phyloP scores from a whole-genome alignment of 2,329 filamentous ascomycete genomes.

The Hypoxylon sp. region DNA sequence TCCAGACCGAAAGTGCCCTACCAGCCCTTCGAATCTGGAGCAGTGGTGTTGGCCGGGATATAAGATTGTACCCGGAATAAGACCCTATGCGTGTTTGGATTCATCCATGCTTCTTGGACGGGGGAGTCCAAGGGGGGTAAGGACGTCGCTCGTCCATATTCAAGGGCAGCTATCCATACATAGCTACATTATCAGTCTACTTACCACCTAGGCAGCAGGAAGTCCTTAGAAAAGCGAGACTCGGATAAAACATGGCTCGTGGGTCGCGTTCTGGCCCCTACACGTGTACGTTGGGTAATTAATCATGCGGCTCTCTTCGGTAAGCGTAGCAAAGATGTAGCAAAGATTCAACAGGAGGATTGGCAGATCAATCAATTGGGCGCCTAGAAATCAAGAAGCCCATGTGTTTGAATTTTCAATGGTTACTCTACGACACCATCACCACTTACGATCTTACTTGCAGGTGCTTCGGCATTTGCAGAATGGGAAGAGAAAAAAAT shows the following conservation, averaged over 20 bases:
- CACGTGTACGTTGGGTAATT: constrained; percentile 37
- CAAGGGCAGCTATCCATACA: constrained; percentile 25
- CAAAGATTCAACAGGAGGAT: constrained; percentile 15
- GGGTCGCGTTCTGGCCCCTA: constrained; percentile 32
- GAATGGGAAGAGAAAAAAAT: constrained; percentile 4
- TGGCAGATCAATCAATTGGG: constrained; percentile 33
- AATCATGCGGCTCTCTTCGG: constrained; percentile 41
- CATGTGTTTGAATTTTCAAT: constrained; percentile 31
- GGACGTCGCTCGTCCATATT: constrained; percentile 8
- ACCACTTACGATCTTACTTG: constrained; percentile 37
- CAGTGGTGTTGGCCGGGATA: constrained; percentile 16
- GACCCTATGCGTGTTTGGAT: constrained; percentile 5
- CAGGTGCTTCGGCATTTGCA: constrained; percentile 36
- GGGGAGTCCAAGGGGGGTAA: constrained; percentile 17
- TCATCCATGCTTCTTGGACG: constrained; percentile 24
- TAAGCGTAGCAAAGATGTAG: constrained; percentile 19
- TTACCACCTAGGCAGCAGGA: constrained; percentile 11
- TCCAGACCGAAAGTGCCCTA: not conserved
- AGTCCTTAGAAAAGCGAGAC: constrained; percentile 20
- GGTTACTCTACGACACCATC: constrained; percentile 33
- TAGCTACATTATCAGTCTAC: not conserved
- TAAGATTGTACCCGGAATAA: constrained; percentile 11
- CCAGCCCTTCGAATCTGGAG: constrained; percentile 5
- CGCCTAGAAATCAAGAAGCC: constrained; percentile 27
- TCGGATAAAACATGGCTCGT: constrained; percentile 23